Evolutionary conservation across 1,284 basidiomycete species (phyloP).

Genomic region (Ustilago shanxiensis): DNA sequence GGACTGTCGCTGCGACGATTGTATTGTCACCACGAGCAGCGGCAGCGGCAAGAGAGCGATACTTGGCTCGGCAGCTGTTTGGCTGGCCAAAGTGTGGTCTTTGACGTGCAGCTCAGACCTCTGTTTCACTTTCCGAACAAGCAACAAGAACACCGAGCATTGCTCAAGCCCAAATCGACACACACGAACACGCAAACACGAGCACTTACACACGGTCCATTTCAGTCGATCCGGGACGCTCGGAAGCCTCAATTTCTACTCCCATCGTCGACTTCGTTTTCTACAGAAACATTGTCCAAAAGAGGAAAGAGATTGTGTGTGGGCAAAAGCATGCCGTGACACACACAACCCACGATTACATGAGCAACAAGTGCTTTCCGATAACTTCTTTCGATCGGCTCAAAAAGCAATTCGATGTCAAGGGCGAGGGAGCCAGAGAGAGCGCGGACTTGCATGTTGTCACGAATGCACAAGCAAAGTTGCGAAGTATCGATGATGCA

Average conservation of each 20-base stretch:
- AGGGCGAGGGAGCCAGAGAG: neutral
- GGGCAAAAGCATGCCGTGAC: neutral
- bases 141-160: neutral
- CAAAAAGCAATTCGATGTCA: neutral
- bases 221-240: neutral
- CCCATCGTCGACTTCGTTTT: neutral
- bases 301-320: neutral
- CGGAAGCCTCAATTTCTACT: neutral
- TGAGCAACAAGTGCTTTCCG: neutral
- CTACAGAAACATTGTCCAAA: too few species aligned
- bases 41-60: neutral
- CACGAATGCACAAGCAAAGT: neutral
- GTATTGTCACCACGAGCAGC: neutral
- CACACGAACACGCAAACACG: too few species aligned
- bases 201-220: neutral
- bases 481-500: too few species aligned
- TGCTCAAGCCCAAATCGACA: too few species aligned
- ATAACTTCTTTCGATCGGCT: neutral
- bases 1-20: neutral
- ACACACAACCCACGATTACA: neutral
- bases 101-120: constrained; percentile 1
- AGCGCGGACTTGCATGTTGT: neutral
- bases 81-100: neutral
- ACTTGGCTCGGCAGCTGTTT: too few species aligned
- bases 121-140: neutral